Conservation (phyloP, 2,329 filamentous ascomycete genomes). For the Chaetoscypha palmicola region DNA sequence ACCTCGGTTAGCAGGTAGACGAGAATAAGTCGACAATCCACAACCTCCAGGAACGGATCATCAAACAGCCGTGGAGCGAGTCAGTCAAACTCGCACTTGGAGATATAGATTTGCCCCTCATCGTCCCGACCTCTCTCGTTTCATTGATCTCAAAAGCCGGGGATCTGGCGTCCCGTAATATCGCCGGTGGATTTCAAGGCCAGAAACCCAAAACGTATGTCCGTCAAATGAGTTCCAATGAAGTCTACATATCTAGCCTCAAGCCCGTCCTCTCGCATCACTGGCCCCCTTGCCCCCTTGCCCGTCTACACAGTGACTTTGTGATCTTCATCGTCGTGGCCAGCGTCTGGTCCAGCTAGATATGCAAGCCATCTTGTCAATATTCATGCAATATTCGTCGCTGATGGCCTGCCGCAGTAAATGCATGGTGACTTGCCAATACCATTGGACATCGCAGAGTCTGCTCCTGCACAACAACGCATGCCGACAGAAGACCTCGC, state of each 20-base stretch:
- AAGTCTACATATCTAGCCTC: too few species aligned
- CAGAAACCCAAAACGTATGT: too few species aligned
- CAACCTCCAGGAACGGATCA: constrained; percentile 10
- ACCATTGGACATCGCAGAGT: background rate
- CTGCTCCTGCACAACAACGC: background rate
- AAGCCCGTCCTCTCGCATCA: too few species aligned
- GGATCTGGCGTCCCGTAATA: background rate
- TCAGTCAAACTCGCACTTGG: background rate
- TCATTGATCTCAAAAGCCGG: constrained; percentile 6
- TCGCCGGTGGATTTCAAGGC: constrained; percentile 2
- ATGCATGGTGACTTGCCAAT: background rate
- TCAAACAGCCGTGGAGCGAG: constrained; percentile 1
- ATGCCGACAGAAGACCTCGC: background rate
- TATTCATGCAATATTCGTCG: constrained; percentile 22
- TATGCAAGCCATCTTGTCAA: constrained; percentile 17
- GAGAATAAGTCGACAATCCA: too few species aligned
- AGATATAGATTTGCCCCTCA: constrained; percentile 12
- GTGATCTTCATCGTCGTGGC: constrained; percentile 11
- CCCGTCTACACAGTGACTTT: too few species aligned
- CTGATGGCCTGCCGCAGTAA: constrained; percentile 12
- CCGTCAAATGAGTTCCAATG: too few species aligned
- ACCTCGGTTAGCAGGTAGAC: too few species aligned
- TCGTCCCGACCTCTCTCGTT: constrained; percentile 13
- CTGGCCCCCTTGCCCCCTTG: constrained; percentile 2
- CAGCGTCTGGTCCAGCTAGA: constrained; percentile 13